Evolutionary conservation across 805 yeast species (phyloP).

Genomic region (Candida orba): DNA sequence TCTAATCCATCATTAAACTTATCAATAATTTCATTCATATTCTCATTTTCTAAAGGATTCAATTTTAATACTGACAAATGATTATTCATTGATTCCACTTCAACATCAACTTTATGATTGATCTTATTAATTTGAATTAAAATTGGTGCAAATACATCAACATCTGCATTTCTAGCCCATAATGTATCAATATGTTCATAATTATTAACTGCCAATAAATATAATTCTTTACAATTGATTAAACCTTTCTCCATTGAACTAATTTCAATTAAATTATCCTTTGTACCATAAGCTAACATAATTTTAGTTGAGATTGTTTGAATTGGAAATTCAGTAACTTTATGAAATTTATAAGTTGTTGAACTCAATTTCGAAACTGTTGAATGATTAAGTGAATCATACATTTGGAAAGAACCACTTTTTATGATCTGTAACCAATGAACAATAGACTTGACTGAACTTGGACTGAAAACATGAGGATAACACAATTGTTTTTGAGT

Average conservation of each 20-base stretch:
- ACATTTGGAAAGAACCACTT: slow-evolving; percentile 78
- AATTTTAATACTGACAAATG: neutral
- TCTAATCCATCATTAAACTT: neutral
- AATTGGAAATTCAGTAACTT: slow-evolving; percentile 50
- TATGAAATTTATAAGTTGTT: slow-evolving; percentile 12
- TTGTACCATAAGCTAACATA: slow-evolving; percentile 59
- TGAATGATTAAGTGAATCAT: slow-evolving; percentile 47
- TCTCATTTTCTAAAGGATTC: neutral
- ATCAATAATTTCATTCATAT: neutral
- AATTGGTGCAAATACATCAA: slow-evolving; percentile 31
- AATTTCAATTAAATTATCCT: slow-evolving; percentile 68
- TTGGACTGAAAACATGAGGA: slow-evolving; percentile 83
- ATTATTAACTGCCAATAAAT: slow-evolving; percentile 37
- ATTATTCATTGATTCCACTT: neutral
- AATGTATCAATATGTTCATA: slow-evolving; percentile 79
- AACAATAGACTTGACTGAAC: slow-evolving; percentile 88
- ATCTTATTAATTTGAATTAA: slow-evolving; percentile 39
- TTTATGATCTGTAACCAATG: slow-evolving; percentile 93
- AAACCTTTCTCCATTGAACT: slow-evolving; percentile 49
- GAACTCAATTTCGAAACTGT: neutral
- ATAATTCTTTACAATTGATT: slow-evolving; percentile 29
- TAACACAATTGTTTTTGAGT: slow-evolving; percentile 75
- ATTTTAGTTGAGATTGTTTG: slow-evolving; percentile 52
- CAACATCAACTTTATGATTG: neutral
- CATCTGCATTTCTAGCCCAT: slow-evolving; percentile 61